phyloP scores from a whole-genome alignment of 371 early-diverging fungal species.

The Mortierella sp. region DNA sequence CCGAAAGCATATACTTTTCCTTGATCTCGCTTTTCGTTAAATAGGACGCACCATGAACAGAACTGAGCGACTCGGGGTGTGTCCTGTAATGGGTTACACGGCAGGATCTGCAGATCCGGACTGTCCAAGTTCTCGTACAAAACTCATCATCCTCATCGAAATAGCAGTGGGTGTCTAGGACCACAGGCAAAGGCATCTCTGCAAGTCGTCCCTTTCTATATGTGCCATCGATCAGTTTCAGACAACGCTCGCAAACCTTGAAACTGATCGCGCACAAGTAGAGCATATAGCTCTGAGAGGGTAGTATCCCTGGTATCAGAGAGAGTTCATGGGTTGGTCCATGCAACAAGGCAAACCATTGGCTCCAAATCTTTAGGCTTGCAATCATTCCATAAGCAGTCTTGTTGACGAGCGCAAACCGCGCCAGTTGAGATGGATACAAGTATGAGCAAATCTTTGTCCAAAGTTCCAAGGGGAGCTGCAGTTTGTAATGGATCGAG shows the following conservation, averaged over 20 bases:
- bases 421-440: constrained; percentile 26
- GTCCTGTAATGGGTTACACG: constrained; percentile 8
- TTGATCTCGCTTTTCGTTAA: background rate
- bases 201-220: constrained; percentile 2
- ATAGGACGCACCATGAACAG: background rate
- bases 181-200: constrained; percentile 18
- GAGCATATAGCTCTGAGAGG: constrained; percentile 27
- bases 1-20: constrained; percentile 11
- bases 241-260: constrained; percentile 25
- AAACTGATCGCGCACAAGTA: constrained; percentile 24
- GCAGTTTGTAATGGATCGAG: background rate
- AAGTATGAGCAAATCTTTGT: constrained; percentile 14
- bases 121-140: background rate
- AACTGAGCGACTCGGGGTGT: background rate
- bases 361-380: background rate
- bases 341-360: constrained; percentile 7
- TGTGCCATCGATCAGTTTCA: background rate
- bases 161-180: background rate
- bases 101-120: constrained; percentile 16
- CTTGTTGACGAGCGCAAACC: constrained; percentile 26
- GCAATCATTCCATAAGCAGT: constrained; percentile 10
- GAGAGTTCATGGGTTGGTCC: background rate
- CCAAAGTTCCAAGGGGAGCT: constrained; percentile 13
- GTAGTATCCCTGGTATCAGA: constrained; percentile 10
- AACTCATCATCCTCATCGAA: background rate